Base-by-base conservation (phyloP, 257 asterid species). In the Ilex aquifolium region DNA sequence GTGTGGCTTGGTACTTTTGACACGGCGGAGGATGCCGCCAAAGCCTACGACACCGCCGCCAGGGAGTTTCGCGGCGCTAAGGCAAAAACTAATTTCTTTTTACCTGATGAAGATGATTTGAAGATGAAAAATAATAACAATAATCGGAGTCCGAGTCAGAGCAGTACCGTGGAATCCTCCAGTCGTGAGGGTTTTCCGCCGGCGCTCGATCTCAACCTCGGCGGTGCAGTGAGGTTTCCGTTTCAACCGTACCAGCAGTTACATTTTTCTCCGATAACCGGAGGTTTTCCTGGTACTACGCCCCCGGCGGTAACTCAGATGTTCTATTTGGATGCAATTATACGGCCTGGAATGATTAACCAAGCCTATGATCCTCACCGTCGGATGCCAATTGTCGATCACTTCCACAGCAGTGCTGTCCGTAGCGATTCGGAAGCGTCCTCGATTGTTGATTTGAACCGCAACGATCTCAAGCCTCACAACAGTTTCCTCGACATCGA, bases 381-480 rank as follows among this genome's bases (percentile, higher is more conserved):
- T 21, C 27, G 27, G 27, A 21, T 21, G 27, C 27, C 27, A 21
- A 21, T 21, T 21, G 0, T 21, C 73, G 50, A 49, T 40, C 21
- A 17, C 31, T 65, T 42, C 49, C 31, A 29, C 10, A 4, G 72
- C 31, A 59, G 53, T 6, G 60, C 58, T 56, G 70, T 32, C 54
- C 72, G 55, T 62, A 77, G 82, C 67, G 78, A 69, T 57, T 75
- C 81, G 0, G 81, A 73, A 49, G 75, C 88, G 12, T 70, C 88
- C 5, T 79, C 60, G 14, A 76, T 76, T 3, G 68, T 72, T 1
- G 82, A 78, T 60, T 74, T 66, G 55, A 65, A 72, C 58, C 72
- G 58, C 54, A 55, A 56, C 66, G 71, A 21, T 21, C 27, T 21
- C 27, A 70, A 31, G 32, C 16, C 6, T 8, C 42, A 36, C 8